These are phyloP conservation scores for Fusarium armeniacum DNA, from an alignment of 2,329 filamentous ascomycete genomes.

Conservation along the genomic window DNA sequence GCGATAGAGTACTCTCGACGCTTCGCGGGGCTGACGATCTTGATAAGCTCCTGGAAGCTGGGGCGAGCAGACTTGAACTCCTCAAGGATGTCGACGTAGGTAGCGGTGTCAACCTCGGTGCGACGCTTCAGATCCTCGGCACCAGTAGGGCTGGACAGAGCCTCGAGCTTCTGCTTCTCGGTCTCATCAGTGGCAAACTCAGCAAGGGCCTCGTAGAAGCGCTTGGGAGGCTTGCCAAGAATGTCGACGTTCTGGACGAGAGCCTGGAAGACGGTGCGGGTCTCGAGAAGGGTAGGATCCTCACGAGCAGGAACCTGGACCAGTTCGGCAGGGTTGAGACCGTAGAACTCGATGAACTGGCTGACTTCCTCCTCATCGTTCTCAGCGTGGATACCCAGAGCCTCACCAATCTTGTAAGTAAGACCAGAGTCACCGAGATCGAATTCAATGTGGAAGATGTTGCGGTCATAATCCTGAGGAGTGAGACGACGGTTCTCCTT, in stretches of 20 bases:
- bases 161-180: constrained; percentile 84
- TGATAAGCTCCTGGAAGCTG: constrained; percentile 86
- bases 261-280: constrained; percentile 92
- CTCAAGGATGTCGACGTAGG: constrained; percentile 89
- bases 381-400: constrained; percentile 94
- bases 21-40: constrained; percentile 92
- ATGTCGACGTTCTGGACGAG: constrained; percentile 95
- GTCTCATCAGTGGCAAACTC: constrained; percentile 86
- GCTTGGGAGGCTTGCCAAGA: constrained; percentile 95
- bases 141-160: constrained; percentile 82
- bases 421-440: constrained; percentile 92
- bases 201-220: constrained; percentile 94
- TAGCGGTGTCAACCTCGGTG: constrained; percentile 89
- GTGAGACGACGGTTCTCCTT: constrained; percentile 97
- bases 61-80: constrained; percentile 93
- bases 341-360: constrained; percentile 91
- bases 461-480: constrained; percentile 89
- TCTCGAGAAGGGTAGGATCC: constrained; percentile 79
- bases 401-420: constrained; percentile 97
- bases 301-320: constrained; percentile 94
- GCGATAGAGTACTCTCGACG: constrained; percentile 99
- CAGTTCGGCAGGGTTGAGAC: constrained; percentile 82
- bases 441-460: constrained; percentile 99
- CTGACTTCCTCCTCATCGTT: constrained; percentile 85
- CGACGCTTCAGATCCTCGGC: constrained; percentile 93